Base-by-base conservation (phyloP, 1,139 yeast genomes). In the Taphrina wiesneri region DNA sequence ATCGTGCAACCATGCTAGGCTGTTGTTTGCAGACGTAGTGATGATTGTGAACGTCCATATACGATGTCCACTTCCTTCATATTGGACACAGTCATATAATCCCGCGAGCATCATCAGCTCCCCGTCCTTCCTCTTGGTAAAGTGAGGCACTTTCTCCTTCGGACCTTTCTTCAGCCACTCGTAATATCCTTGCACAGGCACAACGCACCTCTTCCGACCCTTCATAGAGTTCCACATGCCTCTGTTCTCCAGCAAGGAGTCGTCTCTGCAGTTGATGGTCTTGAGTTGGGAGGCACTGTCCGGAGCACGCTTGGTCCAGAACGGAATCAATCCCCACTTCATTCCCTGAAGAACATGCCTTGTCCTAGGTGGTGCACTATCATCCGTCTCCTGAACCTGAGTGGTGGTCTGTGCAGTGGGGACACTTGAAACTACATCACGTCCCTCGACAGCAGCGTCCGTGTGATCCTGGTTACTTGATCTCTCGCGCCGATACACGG, bases 131-230 rank as follows among this genome's bases (percentile, higher is more conserved):
- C 87, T 80, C 65, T 80, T 82, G 17, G 90, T 80, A 73, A 79
- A 90, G 73, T 86, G 84, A 0, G 97, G 96, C 0, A 75, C 74
- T 70, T 83, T 85, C 21, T 78, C 65, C 72, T 75, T 67, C 30
- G 64, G 60, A 66, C 73, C 39, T 71, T 71, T 57, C 67, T 70
- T 64, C 73, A 76, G 75, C 97, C 97, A 91, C 75, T 91, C 97
- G 73, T 83, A 91, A 74, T 90, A 91, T 0, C 97, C 97, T 71
- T 83, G 83, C 49, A 88, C 81, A 0, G 96, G 91, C 0, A 90
- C 83, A 1, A 86, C 86, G 73, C 96, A 90, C 66, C 80, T 79
- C 21, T 74, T 75, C 65, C 70, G 75, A 71, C 71, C 75, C 72
- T 67, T 70, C n/a, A 75, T 74, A 51, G 72, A 71, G 43, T 68